Percentiles rank a stretch among this genome's conserved stretches.
These are phyloP conservation scores for Lathyrus tuberosus DNA, from an alignment of 306 rosid species.

Conservation along the genomic window DNA sequence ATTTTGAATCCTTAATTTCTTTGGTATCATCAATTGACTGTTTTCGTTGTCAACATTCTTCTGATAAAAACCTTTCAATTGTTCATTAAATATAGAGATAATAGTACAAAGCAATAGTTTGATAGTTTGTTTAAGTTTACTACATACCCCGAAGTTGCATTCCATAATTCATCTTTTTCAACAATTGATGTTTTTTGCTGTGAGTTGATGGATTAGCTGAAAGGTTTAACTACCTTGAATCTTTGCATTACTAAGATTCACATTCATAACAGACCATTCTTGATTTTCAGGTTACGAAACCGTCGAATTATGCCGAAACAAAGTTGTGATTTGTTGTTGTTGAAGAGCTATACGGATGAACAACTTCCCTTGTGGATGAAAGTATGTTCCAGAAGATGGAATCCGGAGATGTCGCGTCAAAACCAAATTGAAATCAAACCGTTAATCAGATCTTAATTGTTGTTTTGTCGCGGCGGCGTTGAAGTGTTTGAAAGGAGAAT, in stretches of 20 bases:
- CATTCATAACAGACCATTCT: constrained; percentile 12
- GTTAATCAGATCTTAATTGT: no score
- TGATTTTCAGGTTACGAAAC: constrained; percentile 10
- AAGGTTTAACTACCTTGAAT: background rate
- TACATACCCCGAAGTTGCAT: background rate
- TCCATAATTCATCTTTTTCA: constrained; percentile 21
- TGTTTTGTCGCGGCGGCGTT: no score
- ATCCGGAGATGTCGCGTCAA: no score
- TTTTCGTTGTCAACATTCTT: background rate
- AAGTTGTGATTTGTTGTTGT: no score
- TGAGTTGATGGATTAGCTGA: constrained; percentile 2
- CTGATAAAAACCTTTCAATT: background rate
- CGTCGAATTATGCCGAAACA: no score
- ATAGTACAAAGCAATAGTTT: constrained; percentile 13
- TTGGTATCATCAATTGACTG: no score
- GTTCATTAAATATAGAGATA: constrained; percentile 1
- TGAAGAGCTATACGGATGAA: no score
- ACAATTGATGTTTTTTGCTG: background rate
- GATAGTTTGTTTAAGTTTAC: background rate
- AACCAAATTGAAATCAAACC: no score
- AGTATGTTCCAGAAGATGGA: no score
- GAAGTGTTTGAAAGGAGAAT: no score
- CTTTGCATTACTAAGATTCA: constrained; percentile 34
- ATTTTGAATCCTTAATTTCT: no score
- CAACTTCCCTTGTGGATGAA: no score